Conservation (phyloP, 768 basidiomycete species). For the Lactarius indigo region DNA sequence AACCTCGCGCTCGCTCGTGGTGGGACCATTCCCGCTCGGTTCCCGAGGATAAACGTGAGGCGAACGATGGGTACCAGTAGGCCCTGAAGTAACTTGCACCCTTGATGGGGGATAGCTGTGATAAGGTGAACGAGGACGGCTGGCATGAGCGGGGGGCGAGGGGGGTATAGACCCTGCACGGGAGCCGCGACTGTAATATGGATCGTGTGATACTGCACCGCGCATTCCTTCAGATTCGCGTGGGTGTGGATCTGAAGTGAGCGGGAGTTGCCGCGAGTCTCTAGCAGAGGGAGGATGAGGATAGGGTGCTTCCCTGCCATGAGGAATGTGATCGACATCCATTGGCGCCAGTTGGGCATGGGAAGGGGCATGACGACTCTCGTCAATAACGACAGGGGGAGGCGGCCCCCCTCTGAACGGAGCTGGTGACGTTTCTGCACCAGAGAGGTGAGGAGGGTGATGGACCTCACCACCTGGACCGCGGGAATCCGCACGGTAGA, state of each 20-base stretch:
- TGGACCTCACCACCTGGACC: slow-evolving; percentile 48
- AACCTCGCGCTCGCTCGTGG: slow-evolving; percentile 47
- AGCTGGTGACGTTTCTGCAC: slow-evolving; percentile 54
- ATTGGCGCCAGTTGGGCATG: slow-evolving; percentile 78
- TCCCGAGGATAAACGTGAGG: slow-evolving; percentile 59
- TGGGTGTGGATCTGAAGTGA: slow-evolving; percentile 58
- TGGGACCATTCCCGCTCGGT: slow-evolving; percentile 39
- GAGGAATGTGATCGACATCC: slow-evolving; percentile 43
- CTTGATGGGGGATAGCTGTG: slow-evolving; percentile 47
- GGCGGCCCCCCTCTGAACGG: slow-evolving; percentile 84
- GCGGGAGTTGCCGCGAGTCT: slow-evolving; percentile 55
- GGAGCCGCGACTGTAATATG: slow-evolving; percentile 50
- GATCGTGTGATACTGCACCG: slow-evolving; percentile 50
- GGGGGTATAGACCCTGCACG: slow-evolving; percentile 56
- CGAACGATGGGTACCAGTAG: slow-evolving; percentile 52
- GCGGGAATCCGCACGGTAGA: slow-evolving; percentile 66
- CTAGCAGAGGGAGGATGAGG: slow-evolving; percentile 37
- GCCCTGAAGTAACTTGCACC: slow-evolving; percentile 51
- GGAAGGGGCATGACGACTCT: slow-evolving; percentile 58
- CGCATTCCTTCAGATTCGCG: slow-evolving; percentile 51
- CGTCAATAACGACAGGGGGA: slow-evolving; percentile 77
- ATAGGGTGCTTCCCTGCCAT: slow-evolving; percentile 52
- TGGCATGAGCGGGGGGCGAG: slow-evolving; percentile 50
- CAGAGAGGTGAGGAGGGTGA: slow-evolving; percentile 53
- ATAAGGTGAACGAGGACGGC: slow-evolving; percentile 52